Percentiles rank a stretch among this genome's conserved stretches.
phyloP scores from a whole-genome alignment of 1,284 basidiomycete genomes.

The Cryptococcus sp. region DNA sequence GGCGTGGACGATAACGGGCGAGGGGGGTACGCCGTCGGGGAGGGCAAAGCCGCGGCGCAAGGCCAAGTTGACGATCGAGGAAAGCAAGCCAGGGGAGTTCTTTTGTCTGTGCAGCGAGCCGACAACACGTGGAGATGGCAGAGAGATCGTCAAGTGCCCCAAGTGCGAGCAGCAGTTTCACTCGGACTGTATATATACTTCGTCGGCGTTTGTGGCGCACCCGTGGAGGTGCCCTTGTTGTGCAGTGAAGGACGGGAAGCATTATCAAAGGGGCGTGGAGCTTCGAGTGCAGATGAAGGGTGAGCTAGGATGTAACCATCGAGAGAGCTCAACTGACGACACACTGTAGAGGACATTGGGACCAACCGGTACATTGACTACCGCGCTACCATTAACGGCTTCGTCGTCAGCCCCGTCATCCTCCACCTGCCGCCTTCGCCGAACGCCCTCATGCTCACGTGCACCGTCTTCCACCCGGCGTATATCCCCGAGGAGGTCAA shows the following conservation, averaged over 20 bases:
- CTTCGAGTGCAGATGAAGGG: slow-evolving; percentile 37
- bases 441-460: slow-evolving; percentile 19
- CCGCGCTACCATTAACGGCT: slow-evolving; percentile 33
- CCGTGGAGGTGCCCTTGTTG: slow-evolving; percentile 46
- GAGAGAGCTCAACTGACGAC: background rate
- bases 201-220: slow-evolving; percentile 19
- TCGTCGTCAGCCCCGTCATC: slow-evolving; percentile 23
- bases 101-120: slow-evolving; percentile 33
- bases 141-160: slow-evolving; percentile 30
- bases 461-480: slow-evolving; percentile 23
- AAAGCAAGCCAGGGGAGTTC: slow-evolving; percentile 24
- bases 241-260: slow-evolving; percentile 38
- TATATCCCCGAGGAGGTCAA: slow-evolving; percentile 20
- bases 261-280: slow-evolving; percentile 31
- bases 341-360: slow-evolving; percentile 28
- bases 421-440: slow-evolving; percentile 8
- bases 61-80: slow-evolving; percentile 28
- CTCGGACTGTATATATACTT: slow-evolving; percentile 35
- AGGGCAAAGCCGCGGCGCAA: slow-evolving; percentile 25
- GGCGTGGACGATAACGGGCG: background rate
- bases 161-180: slow-evolving; percentile 45
- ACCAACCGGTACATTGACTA: slow-evolving; percentile 42
- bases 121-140: slow-evolving; percentile 21
- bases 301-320: slow-evolving; percentile 14
- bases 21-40: slow-evolving; percentile 2